These are phyloP conservation scores for Rhizopus sp. DNA, from an alignment of 371 early-diverging fungal species.

Conservation along the genomic window DNA sequence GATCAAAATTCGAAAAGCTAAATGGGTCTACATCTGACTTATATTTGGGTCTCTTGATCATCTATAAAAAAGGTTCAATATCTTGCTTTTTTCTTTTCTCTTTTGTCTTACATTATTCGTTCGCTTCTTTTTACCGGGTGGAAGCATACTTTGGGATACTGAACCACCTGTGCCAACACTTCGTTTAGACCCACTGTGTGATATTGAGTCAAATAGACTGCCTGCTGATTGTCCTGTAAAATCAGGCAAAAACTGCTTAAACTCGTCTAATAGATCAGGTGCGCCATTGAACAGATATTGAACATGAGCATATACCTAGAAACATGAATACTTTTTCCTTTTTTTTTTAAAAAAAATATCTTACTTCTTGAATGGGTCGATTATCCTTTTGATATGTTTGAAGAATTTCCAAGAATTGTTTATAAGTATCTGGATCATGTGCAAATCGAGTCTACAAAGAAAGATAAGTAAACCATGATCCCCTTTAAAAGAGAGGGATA, in stretches of 20 bases:
- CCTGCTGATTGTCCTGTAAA: conserved; percentile 38
- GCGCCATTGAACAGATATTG: conserved; percentile 81
- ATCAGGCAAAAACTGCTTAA: conserved; percentile 95
- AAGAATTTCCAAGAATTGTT: conserved; percentile 90
- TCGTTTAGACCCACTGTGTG: conserved; percentile 15
- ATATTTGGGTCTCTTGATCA: neutral
- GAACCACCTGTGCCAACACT: neutral
- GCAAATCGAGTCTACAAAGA: conserved; percentile 76
- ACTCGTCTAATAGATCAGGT: conserved; percentile 91
- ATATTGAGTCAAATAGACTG: conserved; percentile 19
- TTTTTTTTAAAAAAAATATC: neutral
- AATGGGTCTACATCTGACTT: conserved; percentile 3
- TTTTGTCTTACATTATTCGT: conserved; percentile 13
- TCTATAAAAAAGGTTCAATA: neutral
- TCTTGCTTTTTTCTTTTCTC: conserved; percentile 3
- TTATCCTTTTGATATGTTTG: conserved; percentile 92
- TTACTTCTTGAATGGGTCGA: conserved; percentile 84
- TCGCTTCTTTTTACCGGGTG: conserved; percentile 31
- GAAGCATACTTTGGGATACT: conserved; percentile 13
- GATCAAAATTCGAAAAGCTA: conserved; percentile 31
- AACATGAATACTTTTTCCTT: neutral
- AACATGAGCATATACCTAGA: conserved; percentile 87
- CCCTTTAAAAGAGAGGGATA: neutral
- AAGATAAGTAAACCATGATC: neutral
- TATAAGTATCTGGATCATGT: conserved; percentile 88